Evolutionary conservation across 805 yeast species (phyloP).

Genomic region (Lachancea sp.): DNA sequence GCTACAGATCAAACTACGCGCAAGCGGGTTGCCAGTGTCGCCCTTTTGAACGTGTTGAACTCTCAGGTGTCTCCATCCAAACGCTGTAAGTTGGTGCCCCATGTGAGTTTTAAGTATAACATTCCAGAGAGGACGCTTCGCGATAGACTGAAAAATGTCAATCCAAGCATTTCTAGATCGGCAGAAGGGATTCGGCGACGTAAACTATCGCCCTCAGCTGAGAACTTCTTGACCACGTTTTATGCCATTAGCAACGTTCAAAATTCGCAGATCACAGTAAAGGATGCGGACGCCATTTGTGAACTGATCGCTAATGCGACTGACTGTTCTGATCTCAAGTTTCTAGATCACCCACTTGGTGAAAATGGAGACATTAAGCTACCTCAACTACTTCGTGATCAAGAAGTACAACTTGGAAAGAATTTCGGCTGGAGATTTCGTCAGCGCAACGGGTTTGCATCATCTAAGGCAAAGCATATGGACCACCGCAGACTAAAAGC

Average conservation of each 20-base stretch:
- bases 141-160: slow-evolving; percentile 6
- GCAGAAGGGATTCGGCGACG: slow-evolving; percentile 9
- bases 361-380: slow-evolving; percentile 3
- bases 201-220: slow-evolving; percentile 5
- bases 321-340: slow-evolving; percentile 1
- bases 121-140: slow-evolving; percentile 10
- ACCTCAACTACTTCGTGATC: slow-evolving; percentile 3
- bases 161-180: slow-evolving; percentile 6
- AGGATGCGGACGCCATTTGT: slow-evolving; percentile 10
- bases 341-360: not conserved
- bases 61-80: slow-evolving; percentile 9
- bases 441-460: slow-evolving; percentile 7
- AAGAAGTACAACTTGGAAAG: slow-evolving; percentile 4
- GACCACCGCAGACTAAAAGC: slow-evolving; percentile 8
- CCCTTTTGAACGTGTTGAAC: slow-evolving; percentile 8
- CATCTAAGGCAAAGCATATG: slow-evolving; percentile 8
- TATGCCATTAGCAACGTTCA: slow-evolving; percentile 7
- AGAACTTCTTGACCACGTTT: slow-evolving; percentile 8
- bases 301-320: slow-evolving; percentile 8
- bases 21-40: slow-evolving; percentile 10
- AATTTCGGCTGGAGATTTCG: slow-evolving; percentile 10
- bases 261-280: slow-evolving; percentile 8
- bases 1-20: slow-evolving; percentile 4
- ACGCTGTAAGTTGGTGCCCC: slow-evolving; percentile 5
- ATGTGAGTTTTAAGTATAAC: slow-evolving; percentile 8